Evolutionary conservation across 345 rosid species (phyloP), one percentile per base, ranked within the genome.

Genomic region (Heritiera littoralis): DNA sequence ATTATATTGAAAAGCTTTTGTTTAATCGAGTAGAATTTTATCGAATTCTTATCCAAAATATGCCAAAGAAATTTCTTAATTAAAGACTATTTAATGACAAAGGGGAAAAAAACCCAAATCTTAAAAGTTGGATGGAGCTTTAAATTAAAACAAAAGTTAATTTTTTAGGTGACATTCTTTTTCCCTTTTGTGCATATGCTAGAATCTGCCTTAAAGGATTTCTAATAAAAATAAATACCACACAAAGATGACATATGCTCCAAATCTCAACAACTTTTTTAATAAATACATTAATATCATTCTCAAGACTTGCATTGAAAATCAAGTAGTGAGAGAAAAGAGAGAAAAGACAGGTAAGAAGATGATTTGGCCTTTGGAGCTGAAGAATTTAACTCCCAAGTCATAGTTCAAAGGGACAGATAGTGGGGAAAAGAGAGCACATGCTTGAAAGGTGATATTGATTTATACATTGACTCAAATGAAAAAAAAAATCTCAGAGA

Each of bases 381-480:
- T 9, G 8, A 40, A 20, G 8, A n/a, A 40, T 30, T 18, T 65
- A 78, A 73, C 74, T 65, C 67, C 30, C 1, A 54, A 66, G 73
- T 45, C 15, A 15, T 10, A 17, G 45, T 9, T 63, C 78, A 74
- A 74, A 79, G 54, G 30, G 78, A 65, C 78, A 64, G 56, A 73
- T 0, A 35, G 3, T 35, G 0, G 54, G 74, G n/a, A 12, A 35
- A 28, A 17, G 32, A 46, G 48, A 49, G 4, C 77, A 61, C 81
- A 79, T 72, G 77, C 8, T 69, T 12, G 2, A n/a, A 66, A 46
- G 71, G 13, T 68, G 58, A 40, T 32, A 40, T 30, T 8, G 32
- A 17, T 46, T 46, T 46, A 46, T 46, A 46, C 12, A 41, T 67
- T 67, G 52, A 46, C 67, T 28, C 56, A 72, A 67, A 54, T 20